These are phyloP conservation scores for Pseudotsuga menziesii DNA, from an alignment of 75 land plant genomes.

Conservation along the genomic window DNA sequence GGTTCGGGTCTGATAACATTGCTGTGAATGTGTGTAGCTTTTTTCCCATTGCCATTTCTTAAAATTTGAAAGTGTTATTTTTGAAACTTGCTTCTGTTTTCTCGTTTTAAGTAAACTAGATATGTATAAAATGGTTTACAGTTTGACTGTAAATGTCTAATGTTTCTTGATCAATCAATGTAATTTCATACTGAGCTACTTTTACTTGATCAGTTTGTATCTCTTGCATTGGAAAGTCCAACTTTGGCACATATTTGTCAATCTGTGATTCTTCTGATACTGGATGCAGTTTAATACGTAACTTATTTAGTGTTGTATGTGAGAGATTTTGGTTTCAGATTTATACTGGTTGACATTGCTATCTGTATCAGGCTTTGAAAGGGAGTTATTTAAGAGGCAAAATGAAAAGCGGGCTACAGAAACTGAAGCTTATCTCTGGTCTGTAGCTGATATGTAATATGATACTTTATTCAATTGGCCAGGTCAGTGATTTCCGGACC, in stretches of 20 bases:
- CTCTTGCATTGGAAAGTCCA: background rate
- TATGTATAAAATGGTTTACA: no score
- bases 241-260: background rate
- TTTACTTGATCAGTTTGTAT: no score
- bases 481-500: no score
- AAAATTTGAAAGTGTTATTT: no score
- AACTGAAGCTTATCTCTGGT: slow-evolving; percentile 90
- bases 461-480: background rate
- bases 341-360: background rate
- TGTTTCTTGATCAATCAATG: no score
- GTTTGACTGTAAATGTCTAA: no score
- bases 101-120: no score
- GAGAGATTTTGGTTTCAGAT: background rate
- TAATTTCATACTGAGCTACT: no score
- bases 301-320: background rate
- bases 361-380: slow-evolving; percentile 66
- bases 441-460: slow-evolving; percentile 87
- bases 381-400: slow-evolving; percentile 66
- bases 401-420: slow-evolving; percentile 86
- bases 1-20: no score
- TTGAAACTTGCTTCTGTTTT: no score
- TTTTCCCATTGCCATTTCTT: no score
- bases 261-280: background rate
- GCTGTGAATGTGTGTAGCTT: no score
- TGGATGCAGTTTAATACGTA: background rate